Percentiles rank a stretch among this genome's conserved stretches.
phyloP scores from a whole-genome alignment of 352 stramenopile genomes.

The Saprolegnia parasitica region DNA sequence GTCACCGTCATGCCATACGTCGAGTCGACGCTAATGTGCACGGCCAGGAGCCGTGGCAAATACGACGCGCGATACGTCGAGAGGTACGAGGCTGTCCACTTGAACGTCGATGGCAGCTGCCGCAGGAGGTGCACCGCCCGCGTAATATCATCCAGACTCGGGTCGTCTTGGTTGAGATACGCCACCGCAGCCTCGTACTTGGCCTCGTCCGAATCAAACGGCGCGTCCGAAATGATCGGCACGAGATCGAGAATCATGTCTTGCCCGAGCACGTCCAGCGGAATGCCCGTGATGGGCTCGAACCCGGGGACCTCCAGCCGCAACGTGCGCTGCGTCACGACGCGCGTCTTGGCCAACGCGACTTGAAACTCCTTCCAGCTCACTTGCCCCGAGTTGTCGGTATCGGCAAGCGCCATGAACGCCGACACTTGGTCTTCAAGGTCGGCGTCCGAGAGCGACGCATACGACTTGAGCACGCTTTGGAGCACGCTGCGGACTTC shows the following conservation, averaged over 20 bases:
- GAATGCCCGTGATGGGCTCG: constrained; percentile 55
- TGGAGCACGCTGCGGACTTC: constrained; percentile 70
- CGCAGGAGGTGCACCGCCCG: constrained; percentile 70
- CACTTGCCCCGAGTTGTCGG: constrained; percentile 66
- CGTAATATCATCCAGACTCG: constrained; percentile 53
- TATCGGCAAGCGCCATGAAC: constrained; percentile 74
- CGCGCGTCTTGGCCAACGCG: constrained; percentile 70
- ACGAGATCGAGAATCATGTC: constrained; percentile 57
- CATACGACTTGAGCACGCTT: constrained; percentile 40
- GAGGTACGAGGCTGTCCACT: constrained; percentile 85
- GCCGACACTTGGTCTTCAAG: constrained; percentile 59
- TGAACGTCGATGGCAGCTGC: constrained; percentile 57
- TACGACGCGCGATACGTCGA: constrained; percentile 58
- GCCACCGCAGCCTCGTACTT: constrained; percentile 66
- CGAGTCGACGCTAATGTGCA: constrained; percentile 67
- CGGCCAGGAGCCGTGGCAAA: constrained; percentile 57
- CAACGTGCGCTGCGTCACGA: constrained; percentile 63
- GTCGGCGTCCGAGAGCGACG: constrained; percentile 48
- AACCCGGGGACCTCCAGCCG: constrained; percentile 75
- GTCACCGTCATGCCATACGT: constrained; percentile 75
- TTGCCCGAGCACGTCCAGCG: constrained; percentile 61
- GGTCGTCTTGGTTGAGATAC: constrained; percentile 46
- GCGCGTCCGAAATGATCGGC: constrained; percentile 1
- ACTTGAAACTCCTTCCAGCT: constrained; percentile 86
- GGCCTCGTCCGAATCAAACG: constrained; percentile 41